Base-by-base conservation (phyloP, 2,329 filamentous ascomycete species). In the Chaetomiaceae sp. region DNA sequence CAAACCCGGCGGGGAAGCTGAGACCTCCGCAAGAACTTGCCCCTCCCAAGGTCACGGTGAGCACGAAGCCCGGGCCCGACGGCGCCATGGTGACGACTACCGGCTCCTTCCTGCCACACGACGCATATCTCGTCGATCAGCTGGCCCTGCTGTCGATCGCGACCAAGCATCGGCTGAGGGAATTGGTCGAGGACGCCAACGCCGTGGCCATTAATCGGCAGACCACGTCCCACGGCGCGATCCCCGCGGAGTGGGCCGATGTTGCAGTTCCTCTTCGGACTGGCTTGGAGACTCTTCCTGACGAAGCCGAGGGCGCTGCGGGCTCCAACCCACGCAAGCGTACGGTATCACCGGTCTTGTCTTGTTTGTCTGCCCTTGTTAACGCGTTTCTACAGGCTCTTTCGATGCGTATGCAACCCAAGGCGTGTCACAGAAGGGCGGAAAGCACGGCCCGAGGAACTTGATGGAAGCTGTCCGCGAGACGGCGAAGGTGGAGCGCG, bases 121-220 rank as follows among this genome's bases (percentile, higher is more conserved):
- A 91, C 39, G 83, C 88, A 1, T 84, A 81, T 50, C 75, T 96
- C 31, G 86, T 88, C 14, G 91, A 96, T 57, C 88, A 96, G 61
- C 72, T 96, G 40, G 87, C 89, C 23, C 76, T 96, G 15, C 68
- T 96, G 54, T 94, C 90, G 6, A 79, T 96, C 53, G 88, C 89
- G 17, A 85, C 89, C 9, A 89, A 92, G 66, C 87, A 95, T 62
- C 81, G 90, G 25, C 63, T 96, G 34, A 80, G 88, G 49, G 82
- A 84, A 12, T 71, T 96, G 27, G 66, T 96, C 3, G 87, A 91
- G 64, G 91, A 96, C 63, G 84, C 89, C 11, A 81, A 84, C 51
- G 78, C 79, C 9, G 72, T 95, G 42, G 82, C 89, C 3, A 78
- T 79, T 55, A 87, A 82, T 55, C 83, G 92, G 50, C 87, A 89